Evolutionary conservation across 768 basidiomycete genomes (phyloP), one percentile per base, ranked within the genome.

Genomic region (Daedalea quercina): DNA sequence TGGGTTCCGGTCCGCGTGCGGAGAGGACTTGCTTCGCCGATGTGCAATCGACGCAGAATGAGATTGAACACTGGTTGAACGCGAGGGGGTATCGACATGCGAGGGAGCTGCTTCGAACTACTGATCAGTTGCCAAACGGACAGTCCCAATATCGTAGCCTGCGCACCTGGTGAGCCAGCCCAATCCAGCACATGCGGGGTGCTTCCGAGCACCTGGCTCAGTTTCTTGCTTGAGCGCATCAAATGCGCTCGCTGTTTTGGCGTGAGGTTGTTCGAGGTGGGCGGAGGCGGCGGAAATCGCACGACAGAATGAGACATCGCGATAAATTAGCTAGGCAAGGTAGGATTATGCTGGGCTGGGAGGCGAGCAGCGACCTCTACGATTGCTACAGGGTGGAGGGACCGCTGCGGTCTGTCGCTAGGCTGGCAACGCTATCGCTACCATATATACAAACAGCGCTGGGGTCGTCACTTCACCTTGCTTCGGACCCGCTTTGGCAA

Each of bases 111-210:
- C 2, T 24, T 25, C 19, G 33, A 3, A 33, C 22, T 40, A 22
- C 7, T 31, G 22, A 40, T n/a, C 12, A 26, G 25, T 9, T 26
- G 20, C 12, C 23, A 41, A 19, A 31, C 15, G 37, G 13, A 50
- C 13, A 20, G 22, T n/a, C n/a, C n/a, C n/a, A n/a, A n/a, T n/a
- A n/a, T n/a, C n/a, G n/a, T 8, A 11, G n/a, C 9, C 2, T 33
- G 42, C 57, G 50, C 44, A 58, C 59, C 40, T 17, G 46, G 24
- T 26, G 53, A 31, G 41, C 57, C 52, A 1, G 60, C 49, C 6
- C 56, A 49, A 42, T 85, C 82, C 11, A 79, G 56, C 28, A 84
- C 68, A 53, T 76, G 79, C n/a, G 83, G 84, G 15, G 80, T 77
- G 19, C 73, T 69, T 12, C 84, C 84, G 11, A 85, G 67, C 11